phyloP scores from a whole-genome alignment of 352 stramenopile species.

The Poterioochromonas sp. region DNA sequence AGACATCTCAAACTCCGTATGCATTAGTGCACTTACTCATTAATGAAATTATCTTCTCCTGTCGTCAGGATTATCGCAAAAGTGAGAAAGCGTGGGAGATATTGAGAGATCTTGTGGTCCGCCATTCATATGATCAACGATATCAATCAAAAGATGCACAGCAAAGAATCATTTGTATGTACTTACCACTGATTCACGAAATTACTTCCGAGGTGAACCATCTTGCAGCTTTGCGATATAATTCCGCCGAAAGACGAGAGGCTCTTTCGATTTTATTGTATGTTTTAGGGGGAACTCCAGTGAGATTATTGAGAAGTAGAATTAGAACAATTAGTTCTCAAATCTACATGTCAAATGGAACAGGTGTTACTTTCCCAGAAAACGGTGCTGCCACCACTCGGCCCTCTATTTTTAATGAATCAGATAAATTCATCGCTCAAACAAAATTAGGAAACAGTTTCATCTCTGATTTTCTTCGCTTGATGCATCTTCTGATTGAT shows the following conservation, averaged over 20 bases:
- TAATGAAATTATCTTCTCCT: not conserved
- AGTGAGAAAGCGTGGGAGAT: not conserved
- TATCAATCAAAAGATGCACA: not conserved
- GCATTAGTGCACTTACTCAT: not conserved
- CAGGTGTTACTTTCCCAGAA: too few relatives aligned
- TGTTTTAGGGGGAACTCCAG: not conserved
- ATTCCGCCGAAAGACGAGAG: not conserved
- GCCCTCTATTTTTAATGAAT: too few relatives aligned
- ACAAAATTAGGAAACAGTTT: not conserved
- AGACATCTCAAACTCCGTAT: not conserved
- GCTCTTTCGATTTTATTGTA: not conserved
- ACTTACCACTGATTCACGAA: not conserved
- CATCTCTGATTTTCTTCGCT: not conserved
- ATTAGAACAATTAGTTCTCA: not conserved
- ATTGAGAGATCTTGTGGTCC: conserved; percentile 1
- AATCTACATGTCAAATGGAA: too few relatives aligned
- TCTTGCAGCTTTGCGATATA: not conserved
- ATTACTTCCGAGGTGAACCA: not conserved
- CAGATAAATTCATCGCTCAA: not conserved
- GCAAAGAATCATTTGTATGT: conserved; percentile 9
- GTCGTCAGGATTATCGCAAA: not conserved
- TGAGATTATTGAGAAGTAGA: not conserved
- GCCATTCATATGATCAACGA: not conserved
- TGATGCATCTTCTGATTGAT: not conserved
- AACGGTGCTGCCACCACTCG: too few relatives aligned